Evolutionary conservation across 2,329 filamentous ascomycete genomes (phyloP), one percentile per base, ranked within the genome.

Genomic region (Purpureocillium lavendulum): DNA sequence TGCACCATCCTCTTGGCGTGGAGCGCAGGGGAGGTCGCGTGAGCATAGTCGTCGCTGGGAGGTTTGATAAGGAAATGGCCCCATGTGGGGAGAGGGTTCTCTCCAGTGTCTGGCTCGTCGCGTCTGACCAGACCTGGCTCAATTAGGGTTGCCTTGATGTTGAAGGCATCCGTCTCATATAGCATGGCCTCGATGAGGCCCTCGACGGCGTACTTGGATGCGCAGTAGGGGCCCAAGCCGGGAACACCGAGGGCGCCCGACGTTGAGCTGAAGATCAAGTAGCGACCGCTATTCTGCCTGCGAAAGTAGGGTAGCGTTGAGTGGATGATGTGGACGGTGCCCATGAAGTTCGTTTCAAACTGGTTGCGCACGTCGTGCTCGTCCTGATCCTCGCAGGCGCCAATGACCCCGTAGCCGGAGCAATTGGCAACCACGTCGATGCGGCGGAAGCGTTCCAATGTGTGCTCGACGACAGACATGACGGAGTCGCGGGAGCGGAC

Each of bases 291-390:
- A 16, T 74, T 73, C 47, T 87, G 82, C 46, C 80, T 72, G 38
- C 90, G 80, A 51, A 97, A 94, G 64, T 94, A 87, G 1, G 89
- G 88, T 30, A 97, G 67, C 2, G 84, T 89, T 15, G 86, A 69
- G 59, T 96, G 88, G 43, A 97, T 83, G 52, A 98, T 95, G 62
- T 97, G 85, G 43, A 97, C 64, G 0, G 88, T 94, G 39, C 92
- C 92, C 71, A 94, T 90, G 62, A 96, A 95, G 62, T 98, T 98
- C 16, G 89, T 96, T 69, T 94, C 87, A 64, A 97, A 96, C 61
- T 97, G 92, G 54, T 94, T 90, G 42, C 88, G 84, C 50, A 97
- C 77, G 57, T 97, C 92, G 60, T 88, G 82, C 58, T 95, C 87
- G 60, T 96, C 88, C 65, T 97, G 92, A 63, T 97, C 92, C 64